Evolutionary conservation across 2,329 filamentous ascomycete species (phyloP).

Genomic region (Sporothrix phasma): DNA sequence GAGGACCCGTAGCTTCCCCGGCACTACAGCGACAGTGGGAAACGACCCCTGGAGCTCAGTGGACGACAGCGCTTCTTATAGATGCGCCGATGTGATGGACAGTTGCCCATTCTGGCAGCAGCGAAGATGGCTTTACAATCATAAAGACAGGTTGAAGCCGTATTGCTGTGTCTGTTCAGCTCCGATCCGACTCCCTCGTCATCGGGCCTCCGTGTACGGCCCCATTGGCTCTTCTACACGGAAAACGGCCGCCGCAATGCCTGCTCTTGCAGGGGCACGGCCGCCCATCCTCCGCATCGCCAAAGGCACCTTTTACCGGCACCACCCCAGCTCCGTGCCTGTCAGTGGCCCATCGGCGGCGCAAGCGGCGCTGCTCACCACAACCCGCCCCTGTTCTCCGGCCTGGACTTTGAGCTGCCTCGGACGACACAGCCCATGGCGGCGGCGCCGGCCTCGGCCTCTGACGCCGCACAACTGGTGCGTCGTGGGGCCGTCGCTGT

Average conservation of each 20-base stretch:
- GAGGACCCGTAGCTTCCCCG: conserved; percentile 12
- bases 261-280: conserved; percentile 26
- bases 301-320: conserved; percentile 75
- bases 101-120: not conserved
- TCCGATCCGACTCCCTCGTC: not conserved
- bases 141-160: not conserved
- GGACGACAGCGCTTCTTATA: not conserved
- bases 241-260: conserved; percentile 25
- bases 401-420: conserved; percentile 62
- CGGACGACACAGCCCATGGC: conserved; percentile 26
- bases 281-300: conserved; percentile 59
- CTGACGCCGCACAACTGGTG: conserved; percentile 58
- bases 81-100: not conserved
- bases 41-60: not conserved
- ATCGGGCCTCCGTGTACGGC: no score
- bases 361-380: conserved; percentile 20
- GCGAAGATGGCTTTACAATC: not conserved
- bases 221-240: not conserved
- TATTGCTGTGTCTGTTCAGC: not conserved
- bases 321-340: conserved; percentile 45
- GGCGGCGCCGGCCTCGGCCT: conserved; percentile 18
- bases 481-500: conserved; percentile 67
- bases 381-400: conserved; percentile 65
- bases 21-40: not conserved
- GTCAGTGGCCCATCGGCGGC: not conserved